A percentile compares a stretch with the other conserved stretches of the same genome.
phyloP scores from a whole-genome alignment of 1,284 basidiomycete species.

The Trichosporon inkin region DNA sequence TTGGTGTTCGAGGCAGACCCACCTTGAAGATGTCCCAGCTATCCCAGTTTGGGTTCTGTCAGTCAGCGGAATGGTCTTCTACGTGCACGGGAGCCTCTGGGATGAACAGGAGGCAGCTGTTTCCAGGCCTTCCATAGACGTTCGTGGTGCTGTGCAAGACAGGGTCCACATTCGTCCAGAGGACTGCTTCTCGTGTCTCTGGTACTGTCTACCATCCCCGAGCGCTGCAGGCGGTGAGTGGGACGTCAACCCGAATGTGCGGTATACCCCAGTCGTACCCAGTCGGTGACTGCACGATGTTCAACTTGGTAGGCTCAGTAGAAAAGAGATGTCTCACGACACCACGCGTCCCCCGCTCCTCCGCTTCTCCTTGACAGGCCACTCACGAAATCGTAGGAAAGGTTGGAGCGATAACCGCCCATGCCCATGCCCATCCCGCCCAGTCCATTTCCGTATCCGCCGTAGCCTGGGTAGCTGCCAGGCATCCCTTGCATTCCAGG shows the following conservation, averaged over 20 bases:
- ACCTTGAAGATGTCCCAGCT: neutral
- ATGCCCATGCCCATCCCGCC: neutral
- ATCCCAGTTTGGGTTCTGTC: neutral
- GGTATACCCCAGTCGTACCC: neutral
- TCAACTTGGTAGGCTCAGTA: neutral
- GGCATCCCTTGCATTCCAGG: neutral
- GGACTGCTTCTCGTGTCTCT: neutral
- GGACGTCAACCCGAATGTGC: neutral
- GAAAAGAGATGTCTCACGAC: neutral
- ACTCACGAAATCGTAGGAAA: constrained; percentile 3
- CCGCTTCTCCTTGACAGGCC: neutral
- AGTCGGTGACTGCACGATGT: neutral
- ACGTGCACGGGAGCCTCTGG: neutral
- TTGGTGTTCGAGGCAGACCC: neutral
- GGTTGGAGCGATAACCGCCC: neutral
- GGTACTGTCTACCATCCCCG: neutral
- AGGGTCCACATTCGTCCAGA: neutral
- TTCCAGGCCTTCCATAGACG: too few relatives aligned
- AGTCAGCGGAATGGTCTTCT: neutral
- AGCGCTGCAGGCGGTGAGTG: neutral
- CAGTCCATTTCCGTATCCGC: neutral
- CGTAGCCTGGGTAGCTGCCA: neutral
- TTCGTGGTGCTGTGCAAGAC: too few relatives aligned
- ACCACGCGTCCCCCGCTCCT: neutral
- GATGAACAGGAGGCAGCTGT: too few relatives aligned